Conservation (phyloP, 208 protist genomes). For the Acanthamoeba lugdunensis region DNA sequence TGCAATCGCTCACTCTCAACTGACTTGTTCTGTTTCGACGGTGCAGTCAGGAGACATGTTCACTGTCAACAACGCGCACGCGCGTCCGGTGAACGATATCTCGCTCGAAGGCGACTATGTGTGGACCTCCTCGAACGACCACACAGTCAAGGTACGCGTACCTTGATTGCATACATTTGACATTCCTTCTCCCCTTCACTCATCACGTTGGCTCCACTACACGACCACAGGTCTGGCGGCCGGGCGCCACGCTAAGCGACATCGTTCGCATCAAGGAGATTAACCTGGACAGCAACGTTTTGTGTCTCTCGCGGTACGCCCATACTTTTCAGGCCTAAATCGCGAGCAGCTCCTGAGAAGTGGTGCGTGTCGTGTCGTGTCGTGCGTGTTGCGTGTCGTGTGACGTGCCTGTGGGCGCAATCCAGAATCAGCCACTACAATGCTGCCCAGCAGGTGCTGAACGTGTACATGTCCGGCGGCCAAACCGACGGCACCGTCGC, state of each 20-base stretch:
- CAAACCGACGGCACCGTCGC: constrained; percentile 28
- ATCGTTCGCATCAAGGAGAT: constrained; percentile 45
- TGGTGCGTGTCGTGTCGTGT: neutral
- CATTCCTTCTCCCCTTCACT: neutral
- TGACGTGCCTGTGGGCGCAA: neutral
- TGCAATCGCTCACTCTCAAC: neutral
- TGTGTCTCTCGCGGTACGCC: constrained; percentile 3
- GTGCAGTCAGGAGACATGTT: constrained; percentile 33
- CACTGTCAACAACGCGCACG: constrained; percentile 56
- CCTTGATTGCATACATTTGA: neutral
- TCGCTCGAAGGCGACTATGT: constrained; percentile 13
- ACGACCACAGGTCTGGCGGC: neutral
- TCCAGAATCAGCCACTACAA: constrained; percentile 59
- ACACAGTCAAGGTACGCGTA: constrained; percentile 1
- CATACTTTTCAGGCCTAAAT: no score
- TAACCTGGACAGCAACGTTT: constrained; percentile 29
- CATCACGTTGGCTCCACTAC: no score
- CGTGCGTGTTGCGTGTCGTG: no score
- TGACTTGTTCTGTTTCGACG: neutral
- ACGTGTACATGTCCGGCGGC: constrained; percentile 39
- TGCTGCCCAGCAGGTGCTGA: constrained; percentile 28
- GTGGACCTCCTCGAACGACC: constrained; percentile 47
- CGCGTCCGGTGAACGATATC: constrained; percentile 61
- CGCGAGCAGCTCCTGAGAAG: neutral
- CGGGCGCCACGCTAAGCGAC: constrained; percentile 27